Percentiles rank a stretch among this genome's conserved stretches.
Evolutionary conservation across 2,329 filamentous ascomycete genomes (phyloP).

Genomic region (Cladorrhinum sp.): DNA sequence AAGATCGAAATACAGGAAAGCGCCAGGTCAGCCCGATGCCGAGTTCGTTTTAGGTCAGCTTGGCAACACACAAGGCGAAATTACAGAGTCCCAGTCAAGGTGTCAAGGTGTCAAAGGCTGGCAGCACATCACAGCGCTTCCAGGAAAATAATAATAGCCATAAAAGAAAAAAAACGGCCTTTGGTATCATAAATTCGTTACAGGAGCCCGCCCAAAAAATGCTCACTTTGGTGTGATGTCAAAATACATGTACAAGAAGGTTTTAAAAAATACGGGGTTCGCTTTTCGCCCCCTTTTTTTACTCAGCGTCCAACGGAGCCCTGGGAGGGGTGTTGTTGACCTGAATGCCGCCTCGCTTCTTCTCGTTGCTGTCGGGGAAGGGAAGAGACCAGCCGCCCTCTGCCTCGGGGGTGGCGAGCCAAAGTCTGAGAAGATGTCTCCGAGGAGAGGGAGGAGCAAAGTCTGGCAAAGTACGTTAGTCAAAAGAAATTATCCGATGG

Average conservation of each 20-base stretch:
- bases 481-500: not conserved
- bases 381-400: slow-evolving; percentile 86
- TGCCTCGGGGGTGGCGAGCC: slow-evolving; percentile 75
- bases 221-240: not conserved
- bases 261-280: not conserved
- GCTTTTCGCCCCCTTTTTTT: slow-evolving; percentile 26
- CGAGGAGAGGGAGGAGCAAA: slow-evolving; percentile 64
- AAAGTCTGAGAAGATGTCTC: slow-evolving; percentile 77
- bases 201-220: not conserved
- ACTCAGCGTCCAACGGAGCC: slow-evolving; percentile 75
- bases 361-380: slow-evolving; percentile 75
- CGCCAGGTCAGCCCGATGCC: too few species aligned
- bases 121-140: too few species aligned
- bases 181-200: slow-evolving; percentile 5
- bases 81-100: not conserved
- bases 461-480: slow-evolving; percentile 31
- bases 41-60: not conserved
- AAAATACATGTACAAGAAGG: not conserved
- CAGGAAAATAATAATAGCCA: not conserved
- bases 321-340: slow-evolving; percentile 76
- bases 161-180: not conserved
- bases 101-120: too few species aligned
- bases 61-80: not conserved
- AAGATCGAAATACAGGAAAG: too few species aligned
- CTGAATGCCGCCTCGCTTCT: slow-evolving; percentile 86